A percentile compares a stretch with the other conserved stretches of the same genome.
phyloP scores from a whole-genome alignment of 768 basidiomycete genomes.

The Chalciporus chontae region DNA sequence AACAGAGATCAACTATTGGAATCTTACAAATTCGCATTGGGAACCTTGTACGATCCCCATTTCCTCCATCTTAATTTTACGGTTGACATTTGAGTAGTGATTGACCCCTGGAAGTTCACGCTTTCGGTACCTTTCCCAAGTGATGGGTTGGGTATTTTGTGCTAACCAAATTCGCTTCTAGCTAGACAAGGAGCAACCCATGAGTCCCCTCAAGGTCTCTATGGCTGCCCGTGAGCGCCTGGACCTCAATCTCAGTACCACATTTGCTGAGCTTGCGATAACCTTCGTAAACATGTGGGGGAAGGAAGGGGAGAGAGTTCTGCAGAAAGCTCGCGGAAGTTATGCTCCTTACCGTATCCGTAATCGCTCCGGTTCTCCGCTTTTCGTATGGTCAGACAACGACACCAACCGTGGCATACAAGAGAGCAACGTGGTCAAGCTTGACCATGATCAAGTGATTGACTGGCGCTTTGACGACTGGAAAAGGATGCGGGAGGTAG shows the following conservation, averaged over 20 bases:
- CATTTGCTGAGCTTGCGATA: conserved; percentile 81
- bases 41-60: conserved; percentile 66
- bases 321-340: conserved; percentile 77
- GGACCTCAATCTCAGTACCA: conserved; percentile 87
- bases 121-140: conserved; percentile 46
- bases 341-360: conserved; percentile 92
- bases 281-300: conserved; percentile 70
- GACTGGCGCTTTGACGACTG: conserved; percentile 99
- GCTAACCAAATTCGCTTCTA: conserved; percentile 28
- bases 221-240: conserved; percentile 78
- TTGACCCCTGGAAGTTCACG: conserved; percentile 94
- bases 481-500: conserved; percentile 88
- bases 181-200: conserved; percentile 50
- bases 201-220: conserved; percentile 53
- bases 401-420: conserved; percentile 50
- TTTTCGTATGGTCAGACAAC: conserved; percentile 83
- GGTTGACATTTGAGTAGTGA: conserved; percentile 48
- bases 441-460: conserved; percentile 70
- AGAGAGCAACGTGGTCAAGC: conserved; percentile 50
- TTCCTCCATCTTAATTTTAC: neutral
- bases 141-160: neutral
- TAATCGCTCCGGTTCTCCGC: conserved; percentile 85
- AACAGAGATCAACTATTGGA: conserved; percentile 91
- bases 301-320: conserved; percentile 67
- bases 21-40: conserved; percentile 96